A percentile compares a stretch with the other conserved stretches of the same genome.
Conservation (phyloP, 2,329 filamentous ascomycete genomes). For the Cryphonectria nitschkei region DNA sequence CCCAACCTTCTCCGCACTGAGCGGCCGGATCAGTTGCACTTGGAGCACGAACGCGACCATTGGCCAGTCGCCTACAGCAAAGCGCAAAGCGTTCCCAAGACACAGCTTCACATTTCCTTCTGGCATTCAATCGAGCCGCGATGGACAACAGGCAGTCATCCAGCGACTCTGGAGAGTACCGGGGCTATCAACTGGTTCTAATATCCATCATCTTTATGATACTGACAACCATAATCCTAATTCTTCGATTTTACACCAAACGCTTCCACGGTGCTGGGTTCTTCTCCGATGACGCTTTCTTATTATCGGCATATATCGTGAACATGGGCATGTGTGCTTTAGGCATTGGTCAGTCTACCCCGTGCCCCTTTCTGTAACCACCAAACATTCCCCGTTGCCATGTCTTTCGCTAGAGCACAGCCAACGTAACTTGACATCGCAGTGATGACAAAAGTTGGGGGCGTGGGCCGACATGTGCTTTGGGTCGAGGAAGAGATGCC, state of each 20-base stretch:
- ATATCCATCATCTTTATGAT: conserved; percentile 33
- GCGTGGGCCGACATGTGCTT: conserved; percentile 34
- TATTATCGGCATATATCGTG: conserved; percentile 30
- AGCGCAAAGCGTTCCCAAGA: not conserved
- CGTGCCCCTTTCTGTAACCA: no score
- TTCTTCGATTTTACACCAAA: conserved; percentile 31
- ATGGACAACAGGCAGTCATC: conserved; percentile 4
- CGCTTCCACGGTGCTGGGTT: conserved; percentile 27
- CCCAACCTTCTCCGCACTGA: no score
- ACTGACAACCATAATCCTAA: conserved; percentile 28
- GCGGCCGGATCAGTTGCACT: not conserved
- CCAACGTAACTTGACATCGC: not conserved
- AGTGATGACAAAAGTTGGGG: conserved; percentile 35
- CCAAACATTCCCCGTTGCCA: not conserved
- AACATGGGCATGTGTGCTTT: conserved; percentile 33
- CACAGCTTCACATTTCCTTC: not conserved
- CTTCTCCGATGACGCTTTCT: conserved; percentile 31
- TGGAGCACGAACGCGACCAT: not conserved
- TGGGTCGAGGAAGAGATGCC: conserved; percentile 30
- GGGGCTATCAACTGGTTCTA: conserved; percentile 22
- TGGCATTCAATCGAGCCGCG: not conserved
- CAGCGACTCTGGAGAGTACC: not conserved
- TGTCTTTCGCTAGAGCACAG: not conserved
- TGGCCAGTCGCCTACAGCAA: not conserved
- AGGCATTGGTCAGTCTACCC: conserved; percentile 29